Conservation (phyloP, 768 basidiomycete genomes). For the Cystobasidium tubakii region DNA sequence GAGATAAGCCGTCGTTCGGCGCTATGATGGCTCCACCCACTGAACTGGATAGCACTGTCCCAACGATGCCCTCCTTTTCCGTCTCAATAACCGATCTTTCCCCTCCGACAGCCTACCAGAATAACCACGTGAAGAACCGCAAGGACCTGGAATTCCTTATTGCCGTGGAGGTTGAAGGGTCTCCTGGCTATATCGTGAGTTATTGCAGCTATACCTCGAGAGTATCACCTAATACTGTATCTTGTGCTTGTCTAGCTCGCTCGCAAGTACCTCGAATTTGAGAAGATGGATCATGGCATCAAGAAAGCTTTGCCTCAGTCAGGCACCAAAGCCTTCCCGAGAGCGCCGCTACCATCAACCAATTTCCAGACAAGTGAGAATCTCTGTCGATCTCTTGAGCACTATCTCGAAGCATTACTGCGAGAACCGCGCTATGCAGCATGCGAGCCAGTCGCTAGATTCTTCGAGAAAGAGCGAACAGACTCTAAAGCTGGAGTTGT, state of each 20-base stretch:
- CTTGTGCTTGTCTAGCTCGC: constrained; percentile 28
- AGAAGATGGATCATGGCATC: constrained; percentile 36
- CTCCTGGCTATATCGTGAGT: constrained; percentile 38
- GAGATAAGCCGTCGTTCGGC: neutral
- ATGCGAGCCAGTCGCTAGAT: constrained; percentile 30
- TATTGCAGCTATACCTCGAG: neutral
- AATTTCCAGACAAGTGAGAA: constrained; percentile 33
- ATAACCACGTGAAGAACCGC: constrained; percentile 37
- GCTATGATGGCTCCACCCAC: neutral
- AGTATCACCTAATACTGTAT: neutral
- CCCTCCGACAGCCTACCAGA: constrained; percentile 36
- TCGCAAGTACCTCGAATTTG: constrained; percentile 32
- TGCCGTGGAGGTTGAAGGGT: constrained; percentile 35
- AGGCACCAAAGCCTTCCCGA: constrained; percentile 31
- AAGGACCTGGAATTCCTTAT: constrained; percentile 37
- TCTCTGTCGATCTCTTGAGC: constrained; percentile 23
- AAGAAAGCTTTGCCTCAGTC: constrained; percentile 32
- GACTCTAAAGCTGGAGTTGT: constrained; percentile 22
- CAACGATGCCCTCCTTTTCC: constrained; percentile 7
- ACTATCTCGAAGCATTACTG: constrained; percentile 35
- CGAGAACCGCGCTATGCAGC: constrained; percentile 24
- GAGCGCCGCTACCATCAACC: constrained; percentile 34
- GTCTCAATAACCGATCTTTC: constrained; percentile 38
- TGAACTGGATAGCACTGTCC: neutral
- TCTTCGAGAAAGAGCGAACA: constrained; percentile 38